Evolutionary conservation across 176 grass and related monocot species (phyloP), one percentile per base, ranked within the genome.

Genomic region (Themeda triandra): DNA sequence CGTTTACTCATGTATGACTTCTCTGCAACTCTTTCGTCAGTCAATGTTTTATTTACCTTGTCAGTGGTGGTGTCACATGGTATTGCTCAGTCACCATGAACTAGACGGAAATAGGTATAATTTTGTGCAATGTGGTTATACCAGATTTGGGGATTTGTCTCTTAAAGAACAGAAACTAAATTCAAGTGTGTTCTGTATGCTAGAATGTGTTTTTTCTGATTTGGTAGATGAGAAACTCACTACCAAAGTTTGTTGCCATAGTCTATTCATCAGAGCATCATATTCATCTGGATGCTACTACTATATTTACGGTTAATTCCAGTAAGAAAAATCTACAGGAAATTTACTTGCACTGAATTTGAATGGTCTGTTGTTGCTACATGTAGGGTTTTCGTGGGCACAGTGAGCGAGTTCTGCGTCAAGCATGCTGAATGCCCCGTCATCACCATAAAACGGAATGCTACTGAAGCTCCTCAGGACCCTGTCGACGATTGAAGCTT

Each of bases 371-470:
- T 4, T 63, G 27, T 49, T 87, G 44, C 45, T 35, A 14, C 76
- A 56, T 87, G 35, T 41, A 94, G 96, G 90, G 96, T 96, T 89
- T 96, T 94, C 67, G 93, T 99, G 39, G 96, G 93, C 19, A 91
- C 96, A 17, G 96, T 96, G 69, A 96, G 93, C 69, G 93, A 96
- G 77, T 98, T 90, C 89, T 95, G 91, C 19, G 96, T 94, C 27
- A 98, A 95, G 91, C 96, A 98, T 81, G 96, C 89, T 2, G 93
- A 96, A 51, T 96, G 93, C 40, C 93, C 96, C 8, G 93, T 99
- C 73, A 89, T 92, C 83, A 92, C 93, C 83, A 99, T 99, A 51
- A 99, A 95, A 66, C 88, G 96, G 51, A 99, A 94, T 35, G 91
- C 89, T 24, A 78, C 83, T 41, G 96, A 98, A 88, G 73, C 93